Evolutionary conservation across 495 filamentous ascomycete genomes (phyloP), one percentile per base, ranked within the genome.

Genomic region (Monascus purpureus): DNA sequence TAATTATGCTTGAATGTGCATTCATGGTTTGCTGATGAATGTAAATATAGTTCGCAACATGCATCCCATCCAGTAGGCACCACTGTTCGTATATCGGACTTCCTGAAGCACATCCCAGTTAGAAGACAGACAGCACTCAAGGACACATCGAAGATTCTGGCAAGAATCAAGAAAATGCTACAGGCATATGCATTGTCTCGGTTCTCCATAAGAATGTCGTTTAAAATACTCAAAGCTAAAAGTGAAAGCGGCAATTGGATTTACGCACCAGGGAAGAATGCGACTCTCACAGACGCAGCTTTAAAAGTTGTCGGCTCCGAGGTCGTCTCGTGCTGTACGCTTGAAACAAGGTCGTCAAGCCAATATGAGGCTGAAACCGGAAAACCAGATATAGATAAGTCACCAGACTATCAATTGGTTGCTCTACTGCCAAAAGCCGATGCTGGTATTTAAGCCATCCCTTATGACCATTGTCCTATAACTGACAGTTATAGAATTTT

Each of bases 131-230:
- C 65, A 4, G 61, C 66, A 8, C 36, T 75, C 27, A 87, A 80
- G 45, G 62, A 69, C 18, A 58, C 73, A 0, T 25, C 61, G 7
- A 90, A 76, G 45, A 72, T 56, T 1, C 42, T 92, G 6, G 39
- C 56, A 1, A 75, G 66, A 30, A 67, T 90, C 24, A 83, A 75
- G 45, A 65, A 68, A 19, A 47, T 83, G 24, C 43, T 96, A 12
- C 72, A 83, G 48, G 58, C 71, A 1, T 95, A 93, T 50, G 78
- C 77, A 2, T 60, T 94, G 32, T 73, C 82, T 19, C 71, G 75
- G 35, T 76, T 77, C 2, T 47, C 57, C 1, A 63, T 76, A 14
- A 65, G 68, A 33, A 57, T 94, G 18, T 70, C 66, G 0, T 57
- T 95, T 13, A 81, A 69, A 38, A 65, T 93, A 9, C 46, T 80